phyloP scores from a whole-genome alignment of 2,329 filamentous ascomycete species.

The Trichoderma breve region DNA sequence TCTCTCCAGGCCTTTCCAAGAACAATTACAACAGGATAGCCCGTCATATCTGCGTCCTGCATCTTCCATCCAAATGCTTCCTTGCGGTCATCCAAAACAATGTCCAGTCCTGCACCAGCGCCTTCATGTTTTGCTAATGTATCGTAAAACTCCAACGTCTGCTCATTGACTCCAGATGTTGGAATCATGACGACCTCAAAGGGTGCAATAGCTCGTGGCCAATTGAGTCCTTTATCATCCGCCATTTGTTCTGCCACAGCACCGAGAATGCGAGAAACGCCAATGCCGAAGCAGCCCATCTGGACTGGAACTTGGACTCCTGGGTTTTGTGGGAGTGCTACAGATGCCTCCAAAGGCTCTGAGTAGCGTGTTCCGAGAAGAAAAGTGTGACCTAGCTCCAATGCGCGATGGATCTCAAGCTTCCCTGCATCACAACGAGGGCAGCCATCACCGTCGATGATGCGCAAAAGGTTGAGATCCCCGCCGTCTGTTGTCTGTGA shows the following conservation, averaged over 20 bases:
- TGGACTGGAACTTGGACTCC: slow-evolving; percentile 57
- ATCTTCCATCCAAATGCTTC: slow-evolving; percentile 79
- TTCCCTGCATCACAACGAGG: slow-evolving; percentile 63
- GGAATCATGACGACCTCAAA: slow-evolving; percentile 72
- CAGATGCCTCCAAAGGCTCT: slow-evolving; percentile 64
- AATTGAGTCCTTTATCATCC: slow-evolving; percentile 74
- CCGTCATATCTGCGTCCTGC: slow-evolving; percentile 82
- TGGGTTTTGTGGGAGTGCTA: slow-evolving; percentile 42
- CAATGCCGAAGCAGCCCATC: slow-evolving; percentile 97
- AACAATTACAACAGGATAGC: slow-evolving; percentile 80
- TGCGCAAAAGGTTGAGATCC: slow-evolving; percentile 60
- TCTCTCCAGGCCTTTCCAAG: slow-evolving; percentile 69
- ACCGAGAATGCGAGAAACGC: slow-evolving; percentile 84
- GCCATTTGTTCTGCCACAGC: slow-evolving; percentile 76
- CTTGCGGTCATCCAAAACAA: slow-evolving; percentile 70
- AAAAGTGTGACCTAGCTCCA: slow-evolving; percentile 95
- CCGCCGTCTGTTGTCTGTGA: slow-evolving; percentile 38
- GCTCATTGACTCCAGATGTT: slow-evolving; percentile 43
- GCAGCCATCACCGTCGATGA: slow-evolving; percentile 68
- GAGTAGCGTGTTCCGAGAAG: slow-evolving; percentile 89
- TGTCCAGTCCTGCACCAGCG: slow-evolving; percentile 49
- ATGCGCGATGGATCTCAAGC: slow-evolving; percentile 66
- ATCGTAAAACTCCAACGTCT: slow-evolving; percentile 64
- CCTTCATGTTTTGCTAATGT: slow-evolving; percentile 38
- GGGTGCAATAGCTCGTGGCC: slow-evolving; percentile 83